These are phyloP conservation scores for Mitragyna speciosa DNA, from an alignment of 257 asterid species.

Conservation along the genomic window DNA sequence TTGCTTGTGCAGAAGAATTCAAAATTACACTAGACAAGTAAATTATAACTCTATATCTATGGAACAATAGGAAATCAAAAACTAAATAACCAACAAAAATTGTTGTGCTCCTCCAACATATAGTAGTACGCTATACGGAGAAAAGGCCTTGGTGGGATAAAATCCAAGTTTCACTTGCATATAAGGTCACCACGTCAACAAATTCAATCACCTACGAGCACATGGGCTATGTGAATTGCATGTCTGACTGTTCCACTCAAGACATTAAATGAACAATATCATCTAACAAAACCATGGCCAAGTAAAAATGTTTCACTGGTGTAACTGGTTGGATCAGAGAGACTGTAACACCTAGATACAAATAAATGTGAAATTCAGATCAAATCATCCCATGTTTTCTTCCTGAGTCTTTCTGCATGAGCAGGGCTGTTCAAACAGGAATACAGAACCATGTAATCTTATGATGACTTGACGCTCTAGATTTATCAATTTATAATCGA, in stretches of 20 bases:
- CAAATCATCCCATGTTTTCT: no score
- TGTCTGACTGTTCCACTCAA: not conserved
- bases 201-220: no score
- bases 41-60: not conserved
- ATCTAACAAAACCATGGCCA: not conserved
- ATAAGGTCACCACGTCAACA: not conserved
- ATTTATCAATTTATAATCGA: no score
- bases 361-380: no score
- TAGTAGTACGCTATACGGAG: not conserved
- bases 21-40: not conserved
- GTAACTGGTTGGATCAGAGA: not conserved
- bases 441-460: no score
- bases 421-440: no score
- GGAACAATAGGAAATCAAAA: not conserved
- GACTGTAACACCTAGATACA: no score
- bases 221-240: not conserved
- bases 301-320: not conserved
- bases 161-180: not conserved
- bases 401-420: no score
- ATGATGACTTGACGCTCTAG: no score
- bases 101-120: not conserved
- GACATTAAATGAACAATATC: not conserved
- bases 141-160: not conserved
- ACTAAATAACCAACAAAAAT: not conserved
- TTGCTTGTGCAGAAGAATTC: not conserved